Percentiles rank a stretch among this genome's conserved stretches.
phyloP scores from a whole-genome alignment of 305 asterid species.

The Solanum chacoense region DNA sequence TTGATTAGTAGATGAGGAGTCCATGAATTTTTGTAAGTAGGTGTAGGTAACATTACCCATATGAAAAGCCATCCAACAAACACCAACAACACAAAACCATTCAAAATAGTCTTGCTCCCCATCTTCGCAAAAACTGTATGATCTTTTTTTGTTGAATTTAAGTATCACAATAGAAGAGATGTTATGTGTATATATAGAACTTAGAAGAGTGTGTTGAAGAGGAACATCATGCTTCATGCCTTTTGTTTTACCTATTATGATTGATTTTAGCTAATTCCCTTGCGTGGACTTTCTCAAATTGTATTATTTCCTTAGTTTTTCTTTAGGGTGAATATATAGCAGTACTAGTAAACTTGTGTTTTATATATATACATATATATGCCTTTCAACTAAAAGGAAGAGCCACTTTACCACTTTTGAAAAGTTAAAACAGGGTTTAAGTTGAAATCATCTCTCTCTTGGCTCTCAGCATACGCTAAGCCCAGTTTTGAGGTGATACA shows the following conservation, averaged over 20 bases:
- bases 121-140: neutral
- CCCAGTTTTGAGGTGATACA: neutral
- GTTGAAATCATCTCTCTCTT: neutral
- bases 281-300: neutral
- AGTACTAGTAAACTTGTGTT: neutral
- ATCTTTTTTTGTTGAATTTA: neutral
- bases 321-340: neutral
- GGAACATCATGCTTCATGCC: neutral
- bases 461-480: neutral
- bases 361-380: neutral
- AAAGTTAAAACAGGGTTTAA: neutral
- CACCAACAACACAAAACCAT: conserved; percentile 28
- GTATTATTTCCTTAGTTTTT: neutral
- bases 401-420: neutral
- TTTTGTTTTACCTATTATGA: neutral
- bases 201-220: neutral
- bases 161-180: neutral
- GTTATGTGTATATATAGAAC: no score
- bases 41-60: conserved; percentile 52
- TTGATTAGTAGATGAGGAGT: conserved; percentile 18
- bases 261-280: neutral
- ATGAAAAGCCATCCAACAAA: conserved; percentile 35
- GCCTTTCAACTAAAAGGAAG: neutral
- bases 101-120: conserved; percentile 33
- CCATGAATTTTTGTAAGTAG: conserved; percentile 36